Base-by-base conservation (phyloP, 441 rosid genomes). In the Pelargonium citronellum region DNA sequence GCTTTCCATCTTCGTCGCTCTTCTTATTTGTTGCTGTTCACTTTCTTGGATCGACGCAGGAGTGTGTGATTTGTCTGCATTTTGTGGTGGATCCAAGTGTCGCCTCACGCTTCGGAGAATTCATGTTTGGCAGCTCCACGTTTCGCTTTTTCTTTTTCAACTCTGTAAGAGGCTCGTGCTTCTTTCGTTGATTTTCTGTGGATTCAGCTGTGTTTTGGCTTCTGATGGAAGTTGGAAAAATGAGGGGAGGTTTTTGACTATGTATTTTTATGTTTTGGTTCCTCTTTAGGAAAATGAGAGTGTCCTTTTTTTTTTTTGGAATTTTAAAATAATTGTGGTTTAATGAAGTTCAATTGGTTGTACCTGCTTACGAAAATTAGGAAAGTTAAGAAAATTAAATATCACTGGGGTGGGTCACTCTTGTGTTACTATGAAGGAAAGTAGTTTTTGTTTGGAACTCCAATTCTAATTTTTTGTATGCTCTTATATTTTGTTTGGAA, bases 1-100 rank as follows among this genome's bases (percentile, higher is more conserved):
- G 19, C 61, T 64, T 66, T 43, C 4, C 53, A 0, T 44, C 67
- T 30, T 51, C 2, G 30, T 1, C 15, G 30, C 69, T 41, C 60
- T 13, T 17, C 1, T 13, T 12, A 17, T 1, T 30, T 24, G 1
- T 1, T 5, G 64, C 66, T 69, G 34, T 67, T 55, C n/a, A 51
- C 37, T 8, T 66, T 4, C 61, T 47, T 61, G 66, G 80, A 75
- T 82, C 79, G 74, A 57, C 74, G 57, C 27, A 68, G 71, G 44
- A 47, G 69, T 58, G 64, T 69, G 57, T 70, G 51, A 47, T 66
- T 51, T 69, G 44, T 68, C 73, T 78, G 78, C 81, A 77, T 78
- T 82, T 69, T 65, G 71, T 53, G 73, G 22, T 44, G 58, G 84
- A 76, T 84, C 83, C 77, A 53, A 67, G 68, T 30, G 47, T 10